Evolutionary conservation across 306 rosid genomes (phyloP).

Genomic region (Dicorynia guianensis): DNA sequence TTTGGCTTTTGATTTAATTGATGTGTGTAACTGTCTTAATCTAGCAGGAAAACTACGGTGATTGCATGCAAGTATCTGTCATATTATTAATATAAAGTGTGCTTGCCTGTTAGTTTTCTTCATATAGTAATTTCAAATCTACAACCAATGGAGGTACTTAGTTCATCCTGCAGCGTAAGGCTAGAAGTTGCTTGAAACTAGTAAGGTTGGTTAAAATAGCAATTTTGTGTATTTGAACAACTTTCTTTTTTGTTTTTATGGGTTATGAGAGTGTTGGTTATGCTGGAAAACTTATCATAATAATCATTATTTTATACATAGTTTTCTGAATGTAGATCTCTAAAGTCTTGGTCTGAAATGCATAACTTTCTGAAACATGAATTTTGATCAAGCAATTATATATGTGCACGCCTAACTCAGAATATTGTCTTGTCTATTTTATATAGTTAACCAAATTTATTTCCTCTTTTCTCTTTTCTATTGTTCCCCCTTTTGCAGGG

Average conservation of each 20-base stretch:
- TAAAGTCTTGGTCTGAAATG: slow-evolving; percentile 11
- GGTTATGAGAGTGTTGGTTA: no score
- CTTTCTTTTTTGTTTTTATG: no score
- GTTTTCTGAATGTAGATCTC: neutral
- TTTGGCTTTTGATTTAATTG: slow-evolving; percentile 9
- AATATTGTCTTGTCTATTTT: slow-evolving; percentile 32
- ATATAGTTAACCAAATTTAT: slow-evolving; percentile 4
- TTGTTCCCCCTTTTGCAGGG: slow-evolving; percentile 60
- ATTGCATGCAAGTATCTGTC: neutral
- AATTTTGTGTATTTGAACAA: no score
- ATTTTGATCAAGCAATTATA: slow-evolving; percentile 1
- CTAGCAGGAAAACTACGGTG: no score
- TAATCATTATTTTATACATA: no score
- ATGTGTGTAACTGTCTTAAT: slow-evolving; percentile 6
- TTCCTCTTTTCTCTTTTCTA: slow-evolving; percentile 18
- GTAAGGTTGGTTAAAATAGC: neutral
- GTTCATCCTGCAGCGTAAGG: slow-evolving; percentile 25
- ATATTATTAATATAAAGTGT: neutral
- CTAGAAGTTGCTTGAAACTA: neutral
- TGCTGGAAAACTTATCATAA: no score
- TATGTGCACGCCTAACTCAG: neutral
- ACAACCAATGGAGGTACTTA: neutral
- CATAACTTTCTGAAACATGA: slow-evolving; percentile 12
- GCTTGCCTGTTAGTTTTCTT: neutral
- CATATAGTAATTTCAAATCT: neutral